Evolutionary conservation across 2,329 filamentous ascomycete species (phyloP), one percentile per base, ranked within the genome.

Genomic region (Nigrospora sphaerica): DNA sequence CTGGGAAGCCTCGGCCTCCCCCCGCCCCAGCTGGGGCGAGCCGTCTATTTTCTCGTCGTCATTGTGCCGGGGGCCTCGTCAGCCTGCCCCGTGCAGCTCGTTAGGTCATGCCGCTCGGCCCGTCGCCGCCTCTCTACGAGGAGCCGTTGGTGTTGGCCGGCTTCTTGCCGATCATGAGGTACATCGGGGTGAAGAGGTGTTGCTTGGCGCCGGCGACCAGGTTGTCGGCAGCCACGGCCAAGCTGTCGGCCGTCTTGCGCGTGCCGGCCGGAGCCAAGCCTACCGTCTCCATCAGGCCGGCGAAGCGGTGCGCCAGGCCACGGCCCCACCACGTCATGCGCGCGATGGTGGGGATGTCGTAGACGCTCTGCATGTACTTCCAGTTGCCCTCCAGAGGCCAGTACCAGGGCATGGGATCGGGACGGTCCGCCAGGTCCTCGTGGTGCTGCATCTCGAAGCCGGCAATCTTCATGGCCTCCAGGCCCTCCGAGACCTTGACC

Each of bases 171-270:
- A 96, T 81, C 88, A 96, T 96, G 62, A 97, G 74, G 72, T 95
- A 96, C 92, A 97, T 97, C 47, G 92, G 92, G 2, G 92, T 97
- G 71, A 97, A 97, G n/a, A 97, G 78, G 67, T 95, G 87, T 72
- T 91, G 77, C 65, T 82, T 80, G 33, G 83, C 92, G 68, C 92
- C 92, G 41, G 87, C 88, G 18, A 95, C 91, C 44, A 97, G 74
- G 58, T 81, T 86, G 67, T 96, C 91, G 12, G 81, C 90, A 32
- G 88, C 91, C 48, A 83, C 62, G 6, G 86, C 90, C 59, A 97
- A 71, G 60, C 86, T 90, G 69, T 96, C 86, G 12, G 90, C 91
- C n/a, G 90, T 95, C 81, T 95, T 95, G 72, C 89, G 88, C 41
- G 90, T 95, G 42, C 92, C 92, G 45, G 71, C 73, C 33, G 92